A percentile compares a stretch with the other conserved stretches of the same genome.
These are phyloP conservation scores for Hymenoscyphus fraxineus DNA, from an alignment of 2,329 filamentous ascomycete species.

Conservation along the genomic window DNA sequence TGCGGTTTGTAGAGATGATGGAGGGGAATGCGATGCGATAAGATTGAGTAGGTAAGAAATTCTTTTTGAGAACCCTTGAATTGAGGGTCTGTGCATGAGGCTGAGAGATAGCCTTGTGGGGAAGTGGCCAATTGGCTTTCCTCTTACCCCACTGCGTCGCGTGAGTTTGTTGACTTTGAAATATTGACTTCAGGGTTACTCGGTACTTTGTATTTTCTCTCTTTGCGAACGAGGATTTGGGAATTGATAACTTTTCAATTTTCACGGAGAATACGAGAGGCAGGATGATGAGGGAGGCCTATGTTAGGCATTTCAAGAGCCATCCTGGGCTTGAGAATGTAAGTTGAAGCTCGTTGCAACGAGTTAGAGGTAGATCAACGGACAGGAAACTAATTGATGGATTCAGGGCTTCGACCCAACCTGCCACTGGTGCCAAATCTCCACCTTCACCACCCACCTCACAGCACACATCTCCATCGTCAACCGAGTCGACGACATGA, in stretches of 20 bases:
- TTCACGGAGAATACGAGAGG: not conserved
- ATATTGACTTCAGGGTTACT: not conserved
- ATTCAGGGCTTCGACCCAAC: not conserved
- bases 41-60: constrained; percentile 1
- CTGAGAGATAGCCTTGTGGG: not conserved
- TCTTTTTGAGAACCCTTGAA: not conserved
- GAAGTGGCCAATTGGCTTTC: not conserved
- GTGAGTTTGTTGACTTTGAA: not conserved
- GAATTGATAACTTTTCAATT: too few relatives aligned
- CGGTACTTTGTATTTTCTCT: not conserved
- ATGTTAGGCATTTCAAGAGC: not conserved
- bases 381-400: too few relatives aligned
- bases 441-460: not conserved
- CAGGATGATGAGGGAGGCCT: not conserved
- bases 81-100: not conserved
- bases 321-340: not conserved
- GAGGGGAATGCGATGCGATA: constrained; percentile 5
- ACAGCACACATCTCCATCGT: constrained; percentile 8
- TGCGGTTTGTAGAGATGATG: not conserved
- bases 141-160: not conserved
- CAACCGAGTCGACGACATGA: constrained; percentile 7
- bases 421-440: constrained; percentile 15
- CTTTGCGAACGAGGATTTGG: not conserved
- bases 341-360: not conserved
- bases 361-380: too few relatives aligned